Base-by-base conservation (phyloP, 768 basidiomycete species). In the Lentinula guzmanii region DNA sequence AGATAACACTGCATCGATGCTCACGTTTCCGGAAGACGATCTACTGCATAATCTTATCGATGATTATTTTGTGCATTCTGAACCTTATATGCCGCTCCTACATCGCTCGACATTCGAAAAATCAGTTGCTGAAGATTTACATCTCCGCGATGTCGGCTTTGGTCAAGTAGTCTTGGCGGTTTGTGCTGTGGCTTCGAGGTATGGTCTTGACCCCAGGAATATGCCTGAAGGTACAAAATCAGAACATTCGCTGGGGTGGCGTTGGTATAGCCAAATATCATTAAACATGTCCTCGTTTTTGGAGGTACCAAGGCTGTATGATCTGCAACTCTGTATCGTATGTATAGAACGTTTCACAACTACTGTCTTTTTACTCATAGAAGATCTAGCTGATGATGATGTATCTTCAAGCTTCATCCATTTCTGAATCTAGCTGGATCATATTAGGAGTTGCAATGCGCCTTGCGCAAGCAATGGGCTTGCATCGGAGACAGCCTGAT, bases 251-350 rank as follows among this genome's bases (percentile, higher is more conserved):
- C 21, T 18, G 18, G 46, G 78, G 1, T 78, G 77, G 77, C 70
- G 31, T 16, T 63, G 34, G 67, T 62, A 81, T 72, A 65, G 74
- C 79, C 59, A 70, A 69, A 18, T 72, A 73, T 74, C 83, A 58
- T 75, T 78, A 66, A 76, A 83, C 50, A 77, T 80, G 45, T 76
- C 76, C 67, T 76, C 74, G 0, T 68, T 84, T 35, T 72, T 85
- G 11, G 74, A 76, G 0, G 77, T 79, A 3, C 82, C 86, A 1
- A 66, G 75, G 18, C 66, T 87, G 63, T 80, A 78, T 69, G 84
- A 86, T 62, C 69, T 88, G 50, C 86, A 88, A 67, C 73, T 73
- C 8, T 79, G 77, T 66, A 70, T 75, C 69, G 77, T 77, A 65
- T 58, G 74, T 71, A 34, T 61, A 3, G 52, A 52, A 37, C 28